phyloP scores from a whole-genome alignment of 192 early-diverging fungal genomes.

The Coemansia erecta region DNA sequence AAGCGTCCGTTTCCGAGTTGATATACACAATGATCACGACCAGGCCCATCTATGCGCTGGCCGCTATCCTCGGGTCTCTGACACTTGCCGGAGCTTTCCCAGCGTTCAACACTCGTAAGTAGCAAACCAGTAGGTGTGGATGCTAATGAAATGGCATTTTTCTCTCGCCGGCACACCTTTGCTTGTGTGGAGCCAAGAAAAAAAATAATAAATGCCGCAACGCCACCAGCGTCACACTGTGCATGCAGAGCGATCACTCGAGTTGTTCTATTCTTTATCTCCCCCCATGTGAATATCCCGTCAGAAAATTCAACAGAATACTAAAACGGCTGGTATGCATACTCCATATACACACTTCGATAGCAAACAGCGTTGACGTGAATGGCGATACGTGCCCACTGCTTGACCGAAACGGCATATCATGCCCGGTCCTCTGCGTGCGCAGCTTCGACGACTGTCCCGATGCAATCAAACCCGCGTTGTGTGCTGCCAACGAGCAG shows the following conservation, averaged over 20 bases:
- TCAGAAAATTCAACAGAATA: no score
- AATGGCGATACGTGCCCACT: slow-evolving; percentile 56
- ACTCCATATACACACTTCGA: not conserved
- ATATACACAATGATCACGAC: not conserved
- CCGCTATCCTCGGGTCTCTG: slow-evolving; percentile 4
- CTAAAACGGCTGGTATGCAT: not conserved
- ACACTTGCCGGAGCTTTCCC: not conserved
- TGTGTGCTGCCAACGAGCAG: slow-evolving; percentile 38
- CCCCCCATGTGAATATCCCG: no score
- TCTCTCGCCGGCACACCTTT: no score
- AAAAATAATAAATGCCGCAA: no score
- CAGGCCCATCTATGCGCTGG: not conserved
- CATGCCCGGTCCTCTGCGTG: slow-evolving; percentile 59
- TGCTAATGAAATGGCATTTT: not conserved
- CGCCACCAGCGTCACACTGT: no score
- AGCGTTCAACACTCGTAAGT: slow-evolving; percentile 8
- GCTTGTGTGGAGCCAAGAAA: no score
- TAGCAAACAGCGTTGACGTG: slow-evolving; percentile 55
- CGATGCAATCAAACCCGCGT: slow-evolving; percentile 23
- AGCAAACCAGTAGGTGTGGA: not conserved
- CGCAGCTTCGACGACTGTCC: slow-evolving; percentile 54
- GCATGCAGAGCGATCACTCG: no score
- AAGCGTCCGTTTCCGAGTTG: not conserved
- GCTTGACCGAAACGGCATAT: slow-evolving; percentile 40
- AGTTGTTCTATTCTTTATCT: no score